Base-by-base conservation (phyloP, 345 rosid genomes). In the Melastoma malabathricum region DNA sequence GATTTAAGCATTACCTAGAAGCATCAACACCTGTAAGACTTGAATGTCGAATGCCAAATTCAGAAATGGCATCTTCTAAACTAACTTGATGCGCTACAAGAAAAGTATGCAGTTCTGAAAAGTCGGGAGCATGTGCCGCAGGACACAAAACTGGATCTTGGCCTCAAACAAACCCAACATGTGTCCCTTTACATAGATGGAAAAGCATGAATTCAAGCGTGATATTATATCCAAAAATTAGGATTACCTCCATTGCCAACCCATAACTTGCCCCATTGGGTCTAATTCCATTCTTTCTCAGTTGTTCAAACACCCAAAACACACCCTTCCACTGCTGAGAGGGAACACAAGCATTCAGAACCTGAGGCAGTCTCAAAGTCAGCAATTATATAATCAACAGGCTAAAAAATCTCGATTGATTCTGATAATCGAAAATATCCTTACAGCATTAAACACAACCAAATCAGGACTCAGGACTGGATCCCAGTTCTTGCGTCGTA, bases 261-360 rank as follows among this genome's bases (percentile, higher is more conserved):
- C 98, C 98, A 71, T 84, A 84, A 23, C 94, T 83, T 44, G 96
- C 96, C 69, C 83, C 94, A 66, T 76, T 82, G 56, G 98, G 98
- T 70, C 78, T 80, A 51, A 86, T 67, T 52, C 87, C 82, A 59
- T 72, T 66, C 72, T 78, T 86, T 62, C 92, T 75, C 64, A 90
- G 59, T 72, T 90, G 86, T 62, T 73, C 44, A 76, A 90, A 84
- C 52, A 82, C 96, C 96, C 94, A 86, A 29, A 81, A 72, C 49
- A 84, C 98, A 54, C 85, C 94, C 69, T 84, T 82, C 98, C 92
- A 90, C 59, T 84, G 94, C 48, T 50, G 76, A 58, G 75, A 72
- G 9, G 92, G 83, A 63, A 86, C 78, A 74, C 96, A 90, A 55
- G 96, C 89, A 68, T 90, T 90, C 55, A 90, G 44, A 48, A 90